Base-by-base conservation (phyloP, 2,329 filamentous ascomycete species). In the Colletotrichum musicola region DNA sequence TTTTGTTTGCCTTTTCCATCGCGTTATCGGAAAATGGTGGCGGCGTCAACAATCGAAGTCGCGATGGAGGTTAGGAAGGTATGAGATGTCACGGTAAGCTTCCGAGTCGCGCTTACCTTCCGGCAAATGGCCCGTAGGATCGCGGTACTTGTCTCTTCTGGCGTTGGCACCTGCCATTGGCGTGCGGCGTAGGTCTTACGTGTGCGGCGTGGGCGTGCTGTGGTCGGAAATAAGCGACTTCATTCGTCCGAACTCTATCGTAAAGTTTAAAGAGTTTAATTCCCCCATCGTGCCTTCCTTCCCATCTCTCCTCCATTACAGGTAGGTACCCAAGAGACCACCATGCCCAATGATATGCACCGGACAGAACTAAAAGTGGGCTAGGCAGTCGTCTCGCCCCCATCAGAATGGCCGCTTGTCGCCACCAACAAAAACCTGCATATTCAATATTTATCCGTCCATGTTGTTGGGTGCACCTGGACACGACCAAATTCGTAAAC, bases 221-320 rank as follows among this genome's bases (percentile, higher is more conserved):
- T 40, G 13, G 40, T 54, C 18, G 42, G 25, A 30, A 60, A 50
- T 60, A 65, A 68, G 65, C 65, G 65, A 60, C 55, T 18, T 47
- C 30, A 27, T 18, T 47, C 30, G 40, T 18, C 61, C 61, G 22
- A 65, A 65, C 54, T 51, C 62, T 65, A 65, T 68, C 55, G 46
- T 9, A 56, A 65, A 68, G 65, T 47, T 46, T 60, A 68, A 68
- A 68, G 65, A 68, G 62, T 68, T 65, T 65, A 65, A 60, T 68
- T 65, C 50, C 40, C 20, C 30, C 30, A 5, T 35, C 30, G 7
- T 10, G 7, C 30, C 30, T 35, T 35, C 30, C 30, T 35, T 35
- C 30, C 30, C 12, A 9, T 35, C 30, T 35, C 30, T 1, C 30
- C 30, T 35, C 30, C 30, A 35, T 10, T 49, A 20, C 3, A 63